Conservation (phyloP, 2,329 filamentous ascomycete genomes). For the Ophiostoma montium region DNA sequence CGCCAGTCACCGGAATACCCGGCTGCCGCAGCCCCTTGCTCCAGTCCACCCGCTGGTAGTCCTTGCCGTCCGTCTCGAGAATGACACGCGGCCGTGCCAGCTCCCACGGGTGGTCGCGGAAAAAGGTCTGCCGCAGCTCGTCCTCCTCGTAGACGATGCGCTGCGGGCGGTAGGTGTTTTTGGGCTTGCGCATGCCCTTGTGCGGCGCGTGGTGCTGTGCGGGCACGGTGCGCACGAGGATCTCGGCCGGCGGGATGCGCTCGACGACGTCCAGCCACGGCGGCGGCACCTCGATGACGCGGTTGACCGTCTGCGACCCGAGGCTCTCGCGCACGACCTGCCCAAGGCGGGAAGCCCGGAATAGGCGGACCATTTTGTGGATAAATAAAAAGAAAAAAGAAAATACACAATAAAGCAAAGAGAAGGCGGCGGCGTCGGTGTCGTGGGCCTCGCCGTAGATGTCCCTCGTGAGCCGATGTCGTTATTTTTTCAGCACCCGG, state of each 20-base stretch:
- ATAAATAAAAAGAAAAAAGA: background rate
- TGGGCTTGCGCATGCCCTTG: conserved; percentile 47
- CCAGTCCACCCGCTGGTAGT: conserved; percentile 67
- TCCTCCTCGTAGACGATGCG: conserved; percentile 74
- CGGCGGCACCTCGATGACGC: conserved; percentile 21
- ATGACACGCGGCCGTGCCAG: conserved; percentile 76
- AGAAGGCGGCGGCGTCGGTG: too few relatives aligned
- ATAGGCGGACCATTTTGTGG: conserved; percentile 6
- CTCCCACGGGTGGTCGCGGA: conserved; percentile 93
- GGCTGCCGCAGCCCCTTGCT: conserved; percentile 57
- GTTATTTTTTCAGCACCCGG: conserved; percentile 15
- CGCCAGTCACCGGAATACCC: conserved; percentile 65
- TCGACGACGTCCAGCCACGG: conserved; percentile 39
- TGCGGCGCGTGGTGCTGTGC: conserved; percentile 28
- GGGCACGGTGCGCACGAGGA: conserved; percentile 38
- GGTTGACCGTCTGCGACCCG: conserved; percentile 19
- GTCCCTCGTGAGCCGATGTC: background rate
- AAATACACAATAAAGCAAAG: too few relatives aligned
- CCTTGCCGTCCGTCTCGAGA: conserved; percentile 73
- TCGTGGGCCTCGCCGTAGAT: too few relatives aligned
- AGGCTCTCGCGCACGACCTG: conserved; percentile 25
- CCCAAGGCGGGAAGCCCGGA: conserved; percentile 28
- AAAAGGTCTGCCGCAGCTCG: conserved; percentile 65
- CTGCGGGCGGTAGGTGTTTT: conserved; percentile 68
- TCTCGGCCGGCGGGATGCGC: conserved; percentile 43